A percentile compares a stretch with the other conserved stretches of the same genome.
These are phyloP conservation scores for Aspergillus heteromorphus DNA, from an alignment of 495 filamentous ascomycete genomes.

Conservation along the genomic window DNA sequence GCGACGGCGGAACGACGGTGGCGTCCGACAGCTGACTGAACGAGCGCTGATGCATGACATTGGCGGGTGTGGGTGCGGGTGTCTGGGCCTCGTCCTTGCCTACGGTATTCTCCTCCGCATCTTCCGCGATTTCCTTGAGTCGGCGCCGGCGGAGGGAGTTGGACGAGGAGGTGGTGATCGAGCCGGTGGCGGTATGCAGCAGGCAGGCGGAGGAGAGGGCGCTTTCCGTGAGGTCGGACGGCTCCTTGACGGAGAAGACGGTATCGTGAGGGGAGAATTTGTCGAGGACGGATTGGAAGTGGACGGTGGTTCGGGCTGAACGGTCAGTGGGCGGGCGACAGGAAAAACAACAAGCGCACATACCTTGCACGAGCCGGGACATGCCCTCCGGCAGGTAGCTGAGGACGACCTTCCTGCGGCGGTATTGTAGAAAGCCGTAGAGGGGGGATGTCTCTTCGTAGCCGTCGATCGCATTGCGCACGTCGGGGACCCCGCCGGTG, in stretches of 20 bases:
- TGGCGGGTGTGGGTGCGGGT: slow-evolving; percentile 6
- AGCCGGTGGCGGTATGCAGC: slow-evolving; percentile 82
- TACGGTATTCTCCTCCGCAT: slow-evolving; percentile 57
- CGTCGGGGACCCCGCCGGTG: slow-evolving; percentile 77
- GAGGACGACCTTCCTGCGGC: slow-evolving; percentile 83
- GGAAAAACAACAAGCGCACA: slow-evolving; percentile 15
- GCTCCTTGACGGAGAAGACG: slow-evolving; percentile 61
- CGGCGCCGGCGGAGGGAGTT: slow-evolving; percentile 69
- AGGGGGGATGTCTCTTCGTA: slow-evolving; percentile 82
- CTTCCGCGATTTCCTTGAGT: slow-evolving; percentile 86
- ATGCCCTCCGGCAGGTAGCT: slow-evolving; percentile 89
- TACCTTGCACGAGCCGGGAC: slow-evolving; percentile 87
- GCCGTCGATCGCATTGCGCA: slow-evolving; percentile 67
- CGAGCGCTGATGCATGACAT: slow-evolving; percentile 25
- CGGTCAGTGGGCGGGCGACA: background rate
- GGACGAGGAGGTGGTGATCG: slow-evolving; percentile 72
- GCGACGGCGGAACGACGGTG: slow-evolving; percentile 31
- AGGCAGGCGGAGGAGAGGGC: slow-evolving; percentile 84
- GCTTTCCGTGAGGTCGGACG: slow-evolving; percentile 80
- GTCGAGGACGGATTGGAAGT: slow-evolving; percentile 82
- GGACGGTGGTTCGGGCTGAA: slow-evolving; percentile 85
- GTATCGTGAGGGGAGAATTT: slow-evolving; percentile 86
- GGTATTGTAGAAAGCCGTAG: slow-evolving; percentile 87
- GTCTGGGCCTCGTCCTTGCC: slow-evolving; percentile 48
- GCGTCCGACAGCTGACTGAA: slow-evolving; percentile 36